These are phyloP conservation scores for Phaffia rhodozyma DNA, from an alignment of 1,284 basidiomycete genomes.

Conservation along the genomic window DNA sequence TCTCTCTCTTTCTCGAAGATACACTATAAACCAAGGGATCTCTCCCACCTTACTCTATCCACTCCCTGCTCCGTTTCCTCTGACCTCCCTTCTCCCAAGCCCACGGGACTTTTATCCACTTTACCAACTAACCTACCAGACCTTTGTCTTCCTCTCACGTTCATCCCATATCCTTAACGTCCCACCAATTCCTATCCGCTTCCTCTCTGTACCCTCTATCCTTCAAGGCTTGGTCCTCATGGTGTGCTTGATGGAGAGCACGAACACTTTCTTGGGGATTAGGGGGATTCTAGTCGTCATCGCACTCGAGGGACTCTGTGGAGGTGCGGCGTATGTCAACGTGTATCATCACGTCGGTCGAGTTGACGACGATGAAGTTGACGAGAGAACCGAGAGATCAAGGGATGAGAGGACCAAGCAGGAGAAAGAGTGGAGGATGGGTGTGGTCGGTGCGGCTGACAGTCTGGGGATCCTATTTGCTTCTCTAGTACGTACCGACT, in stretches of 20 bases:
- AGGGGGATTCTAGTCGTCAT: slow-evolving; percentile 62
- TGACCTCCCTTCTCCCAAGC: slow-evolving; percentile 46
- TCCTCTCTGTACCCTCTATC: slow-evolving; percentile 45
- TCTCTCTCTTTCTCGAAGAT: not conserved
- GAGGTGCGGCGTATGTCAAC: slow-evolving; percentile 85
- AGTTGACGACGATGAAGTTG: slow-evolving; percentile 35
- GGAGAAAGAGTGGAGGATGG: slow-evolving; percentile 78
- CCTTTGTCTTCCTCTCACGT: slow-evolving; percentile 88
- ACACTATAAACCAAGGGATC: slow-evolving; percentile 48
- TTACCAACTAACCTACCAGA: slow-evolving; percentile 65
- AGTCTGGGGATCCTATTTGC: slow-evolving; percentile 59
- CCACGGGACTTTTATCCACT: slow-evolving; percentile 90
- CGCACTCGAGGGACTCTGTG: slow-evolving; percentile 73
- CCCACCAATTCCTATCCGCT: slow-evolving; percentile 59
- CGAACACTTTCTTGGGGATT: slow-evolving; percentile 42
- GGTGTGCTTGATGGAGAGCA: slow-evolving; percentile 43
- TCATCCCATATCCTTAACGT: slow-evolving; percentile 80
- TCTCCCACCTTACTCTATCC: slow-evolving; percentile 85
- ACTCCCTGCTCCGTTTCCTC: slow-evolving; percentile 48
- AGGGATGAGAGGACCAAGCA: slow-evolving; percentile 37
- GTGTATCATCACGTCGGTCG: slow-evolving; percentile 76
- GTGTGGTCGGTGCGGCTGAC: slow-evolving; percentile 50
- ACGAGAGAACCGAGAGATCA: slow-evolving; percentile 29
- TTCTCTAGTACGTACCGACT: slow-evolving; percentile 37
- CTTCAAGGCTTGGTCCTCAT: slow-evolving; percentile 48